Conservation (phyloP, 371 early-diverging fungal species). For the Smittium mucronatum region DNA sequence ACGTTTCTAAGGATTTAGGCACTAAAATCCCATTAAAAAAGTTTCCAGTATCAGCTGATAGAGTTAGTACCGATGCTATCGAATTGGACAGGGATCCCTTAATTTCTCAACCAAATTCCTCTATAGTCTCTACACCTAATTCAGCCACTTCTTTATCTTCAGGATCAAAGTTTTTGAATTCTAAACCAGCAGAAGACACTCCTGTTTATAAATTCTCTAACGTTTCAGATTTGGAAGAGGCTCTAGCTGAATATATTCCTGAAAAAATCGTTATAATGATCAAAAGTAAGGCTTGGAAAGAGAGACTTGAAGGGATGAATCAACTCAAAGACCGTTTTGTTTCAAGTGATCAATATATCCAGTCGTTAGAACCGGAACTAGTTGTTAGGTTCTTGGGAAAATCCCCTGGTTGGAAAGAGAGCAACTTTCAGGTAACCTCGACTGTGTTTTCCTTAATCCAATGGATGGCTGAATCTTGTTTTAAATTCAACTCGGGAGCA, state of each 20-base stretch:
- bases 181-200: slow-evolving; percentile 43
- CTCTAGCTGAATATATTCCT: slow-evolving; percentile 47
- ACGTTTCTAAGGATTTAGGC: slow-evolving; percentile 39
- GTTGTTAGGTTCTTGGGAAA: slow-evolving; percentile 61
- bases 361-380: slow-evolving; percentile 64
- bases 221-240: slow-evolving; percentile 47
- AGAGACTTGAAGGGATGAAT: slow-evolving; percentile 73
- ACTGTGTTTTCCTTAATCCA: slow-evolving; percentile 53
- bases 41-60: slow-evolving; percentile 33
- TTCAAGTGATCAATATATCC: slow-evolving; percentile 23
- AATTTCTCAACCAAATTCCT: neutral
- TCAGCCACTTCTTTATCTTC: neutral
- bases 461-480: slow-evolving; percentile 41
- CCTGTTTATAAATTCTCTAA: slow-evolving; percentile 43
- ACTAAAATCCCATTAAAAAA: slow-evolving; percentile 31
- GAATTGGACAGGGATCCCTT: neutral
- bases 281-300: slow-evolving; percentile 70
- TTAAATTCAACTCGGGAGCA: slow-evolving; percentile 53
- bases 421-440: slow-evolving; percentile 75
- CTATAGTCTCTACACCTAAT: neutral
- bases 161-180: neutral
- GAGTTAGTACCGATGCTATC: slow-evolving; percentile 17
- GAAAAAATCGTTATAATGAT: slow-evolving; percentile 45
- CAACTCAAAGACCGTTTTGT: slow-evolving; percentile 48
- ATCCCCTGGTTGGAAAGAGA: slow-evolving; percentile 90